Evolutionary conservation across 2,329 filamentous ascomycete species (phyloP).

Genomic region (Fusarium oxysporum): DNA sequence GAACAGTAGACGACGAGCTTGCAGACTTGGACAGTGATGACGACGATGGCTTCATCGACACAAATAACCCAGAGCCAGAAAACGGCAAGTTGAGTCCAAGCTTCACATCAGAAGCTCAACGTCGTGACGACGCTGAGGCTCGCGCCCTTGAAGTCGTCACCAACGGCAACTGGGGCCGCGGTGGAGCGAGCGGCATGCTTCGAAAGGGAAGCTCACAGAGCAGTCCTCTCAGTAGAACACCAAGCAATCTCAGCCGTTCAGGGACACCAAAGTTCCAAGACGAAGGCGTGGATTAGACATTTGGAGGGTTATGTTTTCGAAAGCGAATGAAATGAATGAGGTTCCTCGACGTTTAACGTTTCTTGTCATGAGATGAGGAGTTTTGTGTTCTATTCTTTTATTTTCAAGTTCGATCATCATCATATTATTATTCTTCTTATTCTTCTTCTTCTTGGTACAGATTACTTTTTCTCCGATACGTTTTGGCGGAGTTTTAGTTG

Average conservation of each 20-base stretch:
- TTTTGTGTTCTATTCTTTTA: slow-evolving; percentile 23
- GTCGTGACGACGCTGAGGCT: slow-evolving; percentile 58
- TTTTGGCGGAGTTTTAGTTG: slow-evolving; percentile 1
- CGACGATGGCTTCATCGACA: slow-evolving; percentile 47
- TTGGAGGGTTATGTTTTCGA: slow-evolving; percentile 7
- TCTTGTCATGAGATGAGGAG: slow-evolving; percentile 37
- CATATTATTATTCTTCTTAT: neutral
- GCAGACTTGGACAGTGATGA: slow-evolving; percentile 54
- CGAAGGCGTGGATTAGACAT: slow-evolving; percentile 51
- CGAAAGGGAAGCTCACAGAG: slow-evolving; percentile 50
- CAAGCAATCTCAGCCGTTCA: slow-evolving; percentile 29
- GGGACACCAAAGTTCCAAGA: slow-evolving; percentile 40
- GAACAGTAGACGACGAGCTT: slow-evolving; percentile 57
- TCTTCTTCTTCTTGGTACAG: slow-evolving; percentile 10
- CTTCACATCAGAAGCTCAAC: slow-evolving; percentile 48
- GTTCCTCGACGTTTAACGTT: slow-evolving; percentile 20
- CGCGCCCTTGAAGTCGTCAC: slow-evolving; percentile 59
- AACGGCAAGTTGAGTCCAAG: slow-evolving; percentile 54
- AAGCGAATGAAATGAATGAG: slow-evolving; percentile 29
- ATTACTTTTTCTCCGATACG: slow-evolving; percentile 8
- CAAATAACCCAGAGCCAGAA: slow-evolving; percentile 48
- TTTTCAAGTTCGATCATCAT: slow-evolving; percentile 9
- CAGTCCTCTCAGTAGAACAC: slow-evolving; percentile 15
- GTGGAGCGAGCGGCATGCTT: slow-evolving; percentile 58
- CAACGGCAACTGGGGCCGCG: slow-evolving; percentile 54